phyloP scores from a whole-genome alignment of 495 filamentous ascomycete genomes.

The Penicillium pulvis region DNA sequence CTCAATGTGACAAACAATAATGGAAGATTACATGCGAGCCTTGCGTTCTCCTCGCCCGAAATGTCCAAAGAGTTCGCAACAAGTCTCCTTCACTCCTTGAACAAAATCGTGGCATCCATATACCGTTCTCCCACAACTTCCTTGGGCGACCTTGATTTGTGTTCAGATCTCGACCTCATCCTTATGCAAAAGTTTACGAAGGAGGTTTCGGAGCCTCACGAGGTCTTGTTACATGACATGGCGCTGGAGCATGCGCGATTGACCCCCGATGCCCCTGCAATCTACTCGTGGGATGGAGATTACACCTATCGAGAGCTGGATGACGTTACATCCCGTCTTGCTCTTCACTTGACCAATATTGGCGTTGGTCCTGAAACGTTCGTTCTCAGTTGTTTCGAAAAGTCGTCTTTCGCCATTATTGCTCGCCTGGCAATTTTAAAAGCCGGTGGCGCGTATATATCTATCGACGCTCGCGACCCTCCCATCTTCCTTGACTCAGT shows the following conservation, averaged over 20 bases:
- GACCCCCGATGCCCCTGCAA: constrained; percentile 13
- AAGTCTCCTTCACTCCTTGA: background rate
- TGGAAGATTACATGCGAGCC: background rate
- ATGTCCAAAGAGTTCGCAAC: background rate
- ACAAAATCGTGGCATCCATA: background rate
- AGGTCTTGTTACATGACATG: constrained; percentile 1
- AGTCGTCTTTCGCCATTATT: constrained; percentile 49
- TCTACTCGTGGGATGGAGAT: constrained; percentile 22
- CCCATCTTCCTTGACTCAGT: constrained; percentile 2
- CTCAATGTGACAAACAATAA: background rate
- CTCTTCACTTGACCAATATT: constrained; percentile 5
- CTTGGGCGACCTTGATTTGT: background rate
- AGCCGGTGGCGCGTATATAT: background rate
- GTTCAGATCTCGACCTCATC: constrained; percentile 1
- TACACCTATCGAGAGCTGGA: constrained; percentile 16
- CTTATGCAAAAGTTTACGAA: constrained; percentile 1
- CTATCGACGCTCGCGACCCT: constrained; percentile 5
- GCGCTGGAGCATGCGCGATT: background rate
- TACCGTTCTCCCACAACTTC: background rate
- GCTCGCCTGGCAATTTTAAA: constrained; percentile 39
- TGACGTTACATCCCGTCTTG: background rate
- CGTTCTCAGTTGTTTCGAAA: constrained; percentile 57
- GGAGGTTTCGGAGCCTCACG: background rate
- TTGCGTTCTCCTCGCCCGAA: background rate
- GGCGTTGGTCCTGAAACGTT: constrained; percentile 41